These are phyloP conservation scores for Clarireedia sp. DNA, from an alignment of 2,329 filamentous ascomycete genomes.

Conservation along the genomic window DNA sequence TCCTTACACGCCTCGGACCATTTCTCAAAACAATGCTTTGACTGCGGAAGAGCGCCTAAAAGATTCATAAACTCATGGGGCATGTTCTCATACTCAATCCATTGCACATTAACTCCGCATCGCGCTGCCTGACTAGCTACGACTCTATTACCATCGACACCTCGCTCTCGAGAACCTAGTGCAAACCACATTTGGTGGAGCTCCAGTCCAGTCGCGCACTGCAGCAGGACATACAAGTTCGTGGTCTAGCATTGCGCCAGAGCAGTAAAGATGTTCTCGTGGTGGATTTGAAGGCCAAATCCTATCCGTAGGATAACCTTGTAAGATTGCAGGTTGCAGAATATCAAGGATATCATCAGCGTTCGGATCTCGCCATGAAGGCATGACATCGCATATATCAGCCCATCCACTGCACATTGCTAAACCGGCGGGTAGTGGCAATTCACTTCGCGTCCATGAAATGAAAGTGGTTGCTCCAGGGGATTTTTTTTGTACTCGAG, in stretches of 20 bases:
- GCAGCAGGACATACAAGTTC: constrained; percentile 40
- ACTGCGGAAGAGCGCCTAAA: not conserved
- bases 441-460: constrained; percentile 42
- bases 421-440: constrained; percentile 57
- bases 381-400: constrained; percentile 58
- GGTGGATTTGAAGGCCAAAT: constrained; percentile 51
- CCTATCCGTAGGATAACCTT: constrained; percentile 39
- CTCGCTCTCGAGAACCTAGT: not conserved
- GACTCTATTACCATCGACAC: constrained; percentile 52
- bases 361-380: constrained; percentile 43
- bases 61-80: constrained; percentile 58
- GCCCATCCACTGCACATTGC: constrained; percentile 61
- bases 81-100: constrained; percentile 73
- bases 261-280: constrained; percentile 45
- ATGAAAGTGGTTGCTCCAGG: constrained; percentile 50
- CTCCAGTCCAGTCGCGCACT: not conserved
- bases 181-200: constrained; percentile 7
- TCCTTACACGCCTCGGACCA: not conserved
- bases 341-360: constrained; percentile 55
- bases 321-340: constrained; percentile 25
- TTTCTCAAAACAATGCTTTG: not conserved
- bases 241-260: constrained; percentile 49
- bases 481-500: constrained; percentile 49
- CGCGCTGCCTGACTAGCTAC: constrained; percentile 47
- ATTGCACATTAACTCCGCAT: constrained; percentile 54